These are phyloP conservation scores for Gaeumannomyces sp. DNA, from an alignment of 2,329 filamentous ascomycete species.

Conservation along the genomic window DNA sequence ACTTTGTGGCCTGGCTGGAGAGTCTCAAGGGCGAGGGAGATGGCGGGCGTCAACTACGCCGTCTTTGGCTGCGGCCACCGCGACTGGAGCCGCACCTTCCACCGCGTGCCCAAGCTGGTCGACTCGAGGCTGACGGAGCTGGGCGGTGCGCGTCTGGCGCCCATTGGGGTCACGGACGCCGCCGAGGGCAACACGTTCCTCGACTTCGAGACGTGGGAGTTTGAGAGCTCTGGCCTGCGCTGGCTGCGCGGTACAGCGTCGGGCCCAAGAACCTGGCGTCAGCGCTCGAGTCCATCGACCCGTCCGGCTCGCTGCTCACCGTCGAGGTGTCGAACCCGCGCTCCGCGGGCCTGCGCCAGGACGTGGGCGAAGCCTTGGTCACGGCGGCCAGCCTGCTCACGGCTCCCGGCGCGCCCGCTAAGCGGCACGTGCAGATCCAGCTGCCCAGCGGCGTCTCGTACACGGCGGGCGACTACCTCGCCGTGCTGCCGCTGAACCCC, in stretches of 20 bases:
- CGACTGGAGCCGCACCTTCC: constrained; percentile 57
- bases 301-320: constrained; percentile 24
- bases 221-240: constrained; percentile 45
- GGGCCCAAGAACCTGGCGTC: constrained; percentile 18
- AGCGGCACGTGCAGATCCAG: constrained; percentile 61
- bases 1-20: constrained; percentile 63
- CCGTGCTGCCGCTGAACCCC: constrained; percentile 66
- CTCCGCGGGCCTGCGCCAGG: constrained; percentile 53
- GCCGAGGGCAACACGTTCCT: constrained; percentile 60
- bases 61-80: constrained; percentile 59
- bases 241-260: constrained; percentile 36
- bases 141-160: constrained; percentile 40
- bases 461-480: constrained; percentile 69
- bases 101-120: constrained; percentile 58
- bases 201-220: constrained; percentile 62
- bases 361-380: constrained; percentile 57
- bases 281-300: constrained; percentile 18
- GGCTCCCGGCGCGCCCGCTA: constrained; percentile 25
- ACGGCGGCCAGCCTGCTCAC: constrained; percentile 45
- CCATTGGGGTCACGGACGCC: constrained; percentile 53
- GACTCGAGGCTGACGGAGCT: constrained; percentile 45
- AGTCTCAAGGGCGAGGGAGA: constrained; percentile 38
- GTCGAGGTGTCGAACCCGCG: constrained; percentile 49
- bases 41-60: constrained; percentile 55
- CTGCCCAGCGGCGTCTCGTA: constrained; percentile 62